phyloP scores from a whole-genome alignment of 768 basidiomycete species.

The Nidularia sp. region DNA sequence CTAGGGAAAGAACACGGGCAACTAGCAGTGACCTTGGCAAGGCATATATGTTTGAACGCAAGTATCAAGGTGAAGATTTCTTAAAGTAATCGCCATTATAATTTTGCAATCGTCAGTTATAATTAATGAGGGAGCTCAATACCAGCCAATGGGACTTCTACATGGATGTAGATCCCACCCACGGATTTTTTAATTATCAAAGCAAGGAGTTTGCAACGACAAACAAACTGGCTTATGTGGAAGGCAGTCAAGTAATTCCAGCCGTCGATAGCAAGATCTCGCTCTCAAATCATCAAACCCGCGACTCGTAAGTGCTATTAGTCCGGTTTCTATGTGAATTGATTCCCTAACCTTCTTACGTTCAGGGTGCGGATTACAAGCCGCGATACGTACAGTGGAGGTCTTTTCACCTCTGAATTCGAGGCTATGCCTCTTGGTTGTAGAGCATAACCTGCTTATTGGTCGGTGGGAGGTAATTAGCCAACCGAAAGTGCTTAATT shows the following conservation, averaged over 20 bases:
- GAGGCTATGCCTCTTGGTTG: constrained; percentile 69
- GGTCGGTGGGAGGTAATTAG: constrained; percentile 50
- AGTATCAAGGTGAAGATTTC: constrained; percentile 50
- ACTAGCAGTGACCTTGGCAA: constrained; percentile 22
- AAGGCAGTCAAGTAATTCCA: constrained; percentile 51
- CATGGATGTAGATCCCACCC: constrained; percentile 59
- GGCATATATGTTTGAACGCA: constrained; percentile 25
- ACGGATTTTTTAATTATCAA: constrained; percentile 64
- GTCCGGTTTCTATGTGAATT: no score
- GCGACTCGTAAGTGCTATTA: constrained; percentile 40
- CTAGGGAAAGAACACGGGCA: not conserved
- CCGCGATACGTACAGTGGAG: constrained; percentile 56
- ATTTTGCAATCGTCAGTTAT: no score
- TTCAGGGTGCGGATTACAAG: constrained; percentile 69
- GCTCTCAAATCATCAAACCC: constrained; percentile 45
- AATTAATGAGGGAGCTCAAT: not conserved
- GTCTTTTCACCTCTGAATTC: constrained; percentile 76
- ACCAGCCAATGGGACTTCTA: constrained; percentile 67
- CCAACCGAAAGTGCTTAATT: constrained; percentile 30
- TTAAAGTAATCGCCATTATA: no score
- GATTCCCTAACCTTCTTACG: constrained; percentile 5
- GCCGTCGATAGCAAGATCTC: constrained; percentile 56
- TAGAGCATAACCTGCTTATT: constrained; percentile 58
- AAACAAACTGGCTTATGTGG: constrained; percentile 56
- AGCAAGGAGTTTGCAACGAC: constrained; percentile 38